Evolutionary conservation across 2,329 filamentous ascomycete genomes (phyloP), one percentile per base, ranked within the genome.

Genomic region (Penicillium digitatum): DNA sequence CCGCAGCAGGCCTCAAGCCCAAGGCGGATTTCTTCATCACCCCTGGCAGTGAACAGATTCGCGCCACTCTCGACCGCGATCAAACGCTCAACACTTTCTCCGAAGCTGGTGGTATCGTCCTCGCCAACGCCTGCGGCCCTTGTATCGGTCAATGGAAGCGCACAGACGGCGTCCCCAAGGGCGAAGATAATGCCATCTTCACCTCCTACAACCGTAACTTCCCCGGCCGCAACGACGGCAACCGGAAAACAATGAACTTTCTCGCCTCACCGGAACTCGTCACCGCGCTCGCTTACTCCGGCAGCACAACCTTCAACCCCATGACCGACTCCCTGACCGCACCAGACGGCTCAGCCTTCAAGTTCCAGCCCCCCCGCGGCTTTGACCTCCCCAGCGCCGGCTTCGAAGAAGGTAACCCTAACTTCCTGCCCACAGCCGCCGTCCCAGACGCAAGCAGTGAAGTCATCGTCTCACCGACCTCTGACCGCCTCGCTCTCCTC

Each of bases 131-230:
- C 35, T 99, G 94, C 68, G 94, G 89, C 3, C 90, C 90, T 31
- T 96, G 92, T 43, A 65, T 65, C 59, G 92, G 93, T 1, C 91
- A 96, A 76, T 99, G 94, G 94, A 89, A 89, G 71, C 87, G 94
- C 55, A 93, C 89, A 18, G 94, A 97, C 69, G 88, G 86, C 22
- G 83, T 95, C 18, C 74, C 78, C 63, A 96, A 95, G 78, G 92
- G 91, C 59, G 89, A 92, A 55, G 80, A 84, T 51, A 99, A 99
- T 70, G 94, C 94, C 59, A 97, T 99, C 67, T 84, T 99, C 68
- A 93, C 91, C 10, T 96, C 92, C 0, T 99, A 96, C 80, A 99
- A 99, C 82, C 89, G 94, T 58, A 99, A 99, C 78, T 99, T 99
- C 81, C 89, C 89, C 48, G 93, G 90, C 58, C 89, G 94, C 62